Percentiles rank a stretch among this genome's conserved stretches.
Conservation (phyloP, 78 protist genomes). For the Cyanophora paradoxa region DNA sequence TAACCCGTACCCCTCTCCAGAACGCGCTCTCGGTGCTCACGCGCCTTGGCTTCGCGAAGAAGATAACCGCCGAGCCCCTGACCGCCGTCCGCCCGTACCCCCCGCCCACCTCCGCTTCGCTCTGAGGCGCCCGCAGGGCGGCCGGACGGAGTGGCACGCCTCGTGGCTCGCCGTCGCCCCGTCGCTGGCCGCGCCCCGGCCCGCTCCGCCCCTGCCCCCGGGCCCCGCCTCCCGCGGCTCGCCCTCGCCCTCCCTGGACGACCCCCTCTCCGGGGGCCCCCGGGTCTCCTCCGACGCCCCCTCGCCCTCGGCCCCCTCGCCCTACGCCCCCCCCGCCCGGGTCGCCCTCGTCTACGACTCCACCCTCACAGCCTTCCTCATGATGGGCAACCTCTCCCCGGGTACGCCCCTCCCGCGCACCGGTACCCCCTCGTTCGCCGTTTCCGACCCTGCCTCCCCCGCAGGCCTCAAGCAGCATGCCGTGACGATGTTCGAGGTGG, state of each 20-base stretch:
- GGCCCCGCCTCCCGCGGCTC: neutral
- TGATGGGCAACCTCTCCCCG: slow-evolving; percentile 89
- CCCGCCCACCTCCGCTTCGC: neutral
- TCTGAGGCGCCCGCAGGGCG: no score
- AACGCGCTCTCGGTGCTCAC: slow-evolving; percentile 69
- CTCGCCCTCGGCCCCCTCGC: no score
- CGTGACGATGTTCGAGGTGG: slow-evolving; percentile 86
- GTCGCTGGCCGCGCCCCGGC: no score
- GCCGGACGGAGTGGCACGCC: no score
- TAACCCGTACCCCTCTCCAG: no score
- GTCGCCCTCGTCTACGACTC: slow-evolving; percentile 78
- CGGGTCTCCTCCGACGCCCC: no score
- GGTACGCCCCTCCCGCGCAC: no score
- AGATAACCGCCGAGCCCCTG: slow-evolving; percentile 9
- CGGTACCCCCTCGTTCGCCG: no score
- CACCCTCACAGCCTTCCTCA: slow-evolving; percentile 80
- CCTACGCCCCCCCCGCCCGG: neutral
- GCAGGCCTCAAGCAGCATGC: slow-evolving; percentile 81
- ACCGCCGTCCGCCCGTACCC: neutral
- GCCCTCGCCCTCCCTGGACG: neutral
- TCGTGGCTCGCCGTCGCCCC: no score
- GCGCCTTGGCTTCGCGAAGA: slow-evolving; percentile 82
- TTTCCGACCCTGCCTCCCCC: no score
- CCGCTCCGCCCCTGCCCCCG: no score
- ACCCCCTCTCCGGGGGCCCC: no score